Conservation (phyloP, 1,284 basidiomycete genomes). For the Entoloma clypeatum region DNA sequence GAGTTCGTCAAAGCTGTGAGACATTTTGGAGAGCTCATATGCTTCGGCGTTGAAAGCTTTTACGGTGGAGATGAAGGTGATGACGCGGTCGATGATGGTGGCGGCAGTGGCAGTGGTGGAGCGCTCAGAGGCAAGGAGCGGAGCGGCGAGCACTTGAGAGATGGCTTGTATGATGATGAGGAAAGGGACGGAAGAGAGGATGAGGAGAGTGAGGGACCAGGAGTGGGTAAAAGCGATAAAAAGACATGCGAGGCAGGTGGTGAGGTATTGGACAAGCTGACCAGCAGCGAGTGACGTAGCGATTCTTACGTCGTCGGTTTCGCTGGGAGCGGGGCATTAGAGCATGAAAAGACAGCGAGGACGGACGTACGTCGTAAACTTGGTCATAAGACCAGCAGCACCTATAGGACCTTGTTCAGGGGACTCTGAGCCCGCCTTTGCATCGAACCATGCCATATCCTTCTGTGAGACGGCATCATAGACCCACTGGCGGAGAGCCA, state of each 20-base stretch:
- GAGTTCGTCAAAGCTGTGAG: conserved; percentile 44
- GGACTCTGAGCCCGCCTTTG: conserved; percentile 68
- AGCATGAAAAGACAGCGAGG: neutral
- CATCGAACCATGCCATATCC: conserved; percentile 86
- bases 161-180: conserved; percentile 73
- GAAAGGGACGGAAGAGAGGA: conserved; percentile 86
- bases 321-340: conserved; percentile 45
- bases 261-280: conserved; percentile 74
- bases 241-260: conserved; percentile 78
- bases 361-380: conserved; percentile 75
- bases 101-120: conserved; percentile 67
- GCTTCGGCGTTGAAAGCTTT: conserved; percentile 91
- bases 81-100: conserved; percentile 76
- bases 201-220: conserved; percentile 85
- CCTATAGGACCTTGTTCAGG: conserved; percentile 59
- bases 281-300: conserved; percentile 80
- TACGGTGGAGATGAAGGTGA: conserved; percentile 83
- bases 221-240: conserved; percentile 79
- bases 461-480: conserved; percentile 70
- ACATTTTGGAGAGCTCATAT: conserved; percentile 54
- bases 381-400: conserved; percentile 92
- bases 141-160: conserved; percentile 67
- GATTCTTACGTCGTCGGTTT: conserved; percentile 90
- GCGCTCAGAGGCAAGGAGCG: conserved; percentile 69
- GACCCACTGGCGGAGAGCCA: conserved; percentile 64